Conservation (phyloP, 2,329 filamentous ascomycete genomes). For the Microsporum audouinii region DNA sequence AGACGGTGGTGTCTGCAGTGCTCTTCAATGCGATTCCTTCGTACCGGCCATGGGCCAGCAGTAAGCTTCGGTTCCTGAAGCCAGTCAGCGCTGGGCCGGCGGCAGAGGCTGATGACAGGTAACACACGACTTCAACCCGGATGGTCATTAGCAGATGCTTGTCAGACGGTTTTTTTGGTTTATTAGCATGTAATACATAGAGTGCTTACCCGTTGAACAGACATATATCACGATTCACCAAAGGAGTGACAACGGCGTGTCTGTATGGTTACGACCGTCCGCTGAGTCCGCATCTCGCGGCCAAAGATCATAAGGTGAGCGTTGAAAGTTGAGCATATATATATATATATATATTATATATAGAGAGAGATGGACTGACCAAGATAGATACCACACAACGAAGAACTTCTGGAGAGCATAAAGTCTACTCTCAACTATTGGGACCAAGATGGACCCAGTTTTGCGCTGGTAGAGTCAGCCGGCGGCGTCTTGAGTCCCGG, state of each 20-base stretch:
- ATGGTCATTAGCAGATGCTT: not conserved
- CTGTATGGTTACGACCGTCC: slow-evolving; percentile 63
- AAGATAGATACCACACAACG: slow-evolving; percentile 39
- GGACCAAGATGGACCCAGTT: slow-evolving; percentile 11
- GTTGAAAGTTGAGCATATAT: not conserved
- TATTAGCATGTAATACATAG: not conserved
- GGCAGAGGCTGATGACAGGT: slow-evolving; percentile 61
- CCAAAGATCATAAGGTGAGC: slow-evolving; percentile 39
- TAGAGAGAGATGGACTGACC: not conserved
- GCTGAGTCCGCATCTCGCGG: slow-evolving; percentile 68
- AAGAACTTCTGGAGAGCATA: slow-evolving; percentile 42
- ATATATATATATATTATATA: not conserved
- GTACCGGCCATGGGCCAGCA: slow-evolving; percentile 25
- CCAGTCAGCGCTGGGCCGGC: slow-evolving; percentile 66
- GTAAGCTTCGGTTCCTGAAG: slow-evolving; percentile 54
- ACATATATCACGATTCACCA: slow-evolving; percentile 51
- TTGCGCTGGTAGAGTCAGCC: slow-evolving; percentile 55
- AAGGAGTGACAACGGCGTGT: slow-evolving; percentile 46
- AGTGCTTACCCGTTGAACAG: slow-evolving; percentile 27
- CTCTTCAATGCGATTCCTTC: slow-evolving; percentile 52
- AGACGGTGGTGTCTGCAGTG: slow-evolving; percentile 67
- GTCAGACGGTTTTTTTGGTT: too few relatives aligned
- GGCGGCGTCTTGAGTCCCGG: slow-evolving; percentile 71
- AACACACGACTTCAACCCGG: slow-evolving; percentile 11
- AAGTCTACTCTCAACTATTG: slow-evolving; percentile 31